Evolutionary conservation across 345 rosid genomes (phyloP), one percentile per base, ranked within the genome.

Genomic region (Cardamine resedifolia): DNA sequence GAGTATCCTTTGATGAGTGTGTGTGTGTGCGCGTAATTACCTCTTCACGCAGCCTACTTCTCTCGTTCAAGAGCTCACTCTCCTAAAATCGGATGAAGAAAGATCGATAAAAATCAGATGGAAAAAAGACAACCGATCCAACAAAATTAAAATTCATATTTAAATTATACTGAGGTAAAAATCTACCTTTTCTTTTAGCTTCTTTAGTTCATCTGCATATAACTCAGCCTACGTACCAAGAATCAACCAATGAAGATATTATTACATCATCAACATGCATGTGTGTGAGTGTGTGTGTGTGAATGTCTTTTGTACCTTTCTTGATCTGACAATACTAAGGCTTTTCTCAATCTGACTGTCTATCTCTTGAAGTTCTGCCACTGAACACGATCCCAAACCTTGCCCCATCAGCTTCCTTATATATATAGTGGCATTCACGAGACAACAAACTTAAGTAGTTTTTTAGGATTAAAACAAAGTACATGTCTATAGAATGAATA

Each of bases 381-480:
- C 1, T 3, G 87, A 80, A 68, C 88, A 85, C 2, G 85, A 79
- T 50, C 19, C 82, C 59, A 88, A 67, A 47, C 53, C 59, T 58
- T 83, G 81, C 73, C 97, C 96, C 77, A 78, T 39, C 62, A 90
- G 75, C 78, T 83, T 88, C 81, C 97, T 90, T 73, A 1, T 26
- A 69, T 7, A 20, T 16, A 67, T 65, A n/a, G 11, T 58, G 47
- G 6, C 55, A 60, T 44, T 9, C 9, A 30, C 12, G 23, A 50
- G 23, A 27, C 3, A 44, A 43, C 1, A 53, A 28, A 45, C 8
- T 51, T 39, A 43, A 34, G n/a, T 48, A 24, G 16, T 49, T 20
- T 38, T 60, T 30, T 3, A 59, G 60, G 67, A 47, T 19, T 58
- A 1, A 11, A 68, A 27, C 55, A 38, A 67, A 48, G 10, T 28